Percentiles rank a stretch among this genome's conserved stretches.
Evolutionary conservation across 352 stramenopile species (phyloP).

Genomic region (Globisporangium parvum): DNA sequence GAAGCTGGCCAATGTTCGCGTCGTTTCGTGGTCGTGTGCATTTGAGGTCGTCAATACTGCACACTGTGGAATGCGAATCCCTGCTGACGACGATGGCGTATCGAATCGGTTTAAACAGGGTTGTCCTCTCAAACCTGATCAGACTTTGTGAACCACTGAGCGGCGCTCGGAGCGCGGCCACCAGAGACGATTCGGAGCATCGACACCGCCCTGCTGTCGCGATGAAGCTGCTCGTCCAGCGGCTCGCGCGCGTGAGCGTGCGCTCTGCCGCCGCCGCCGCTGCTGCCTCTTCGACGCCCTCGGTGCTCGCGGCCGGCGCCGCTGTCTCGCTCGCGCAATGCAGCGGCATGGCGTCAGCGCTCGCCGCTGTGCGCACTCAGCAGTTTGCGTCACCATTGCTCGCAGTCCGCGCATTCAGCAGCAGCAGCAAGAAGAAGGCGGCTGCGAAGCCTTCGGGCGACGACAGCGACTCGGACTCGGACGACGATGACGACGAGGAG

Average conservation of each 20-base stretch:
- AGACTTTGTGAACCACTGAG: slow-evolving; percentile 13
- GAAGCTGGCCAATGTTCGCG: neutral
- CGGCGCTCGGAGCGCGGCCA: neutral
- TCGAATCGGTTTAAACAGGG: neutral
- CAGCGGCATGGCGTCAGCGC: slow-evolving; percentile 2
- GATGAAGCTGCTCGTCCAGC: slow-evolving; percentile 21
- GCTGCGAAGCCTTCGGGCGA: slow-evolving; percentile 7
- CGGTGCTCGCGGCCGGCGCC: neutral
- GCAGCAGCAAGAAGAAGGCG: slow-evolving; percentile 16
- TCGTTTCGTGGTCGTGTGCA: neutral
- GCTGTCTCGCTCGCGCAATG: slow-evolving; percentile 10
- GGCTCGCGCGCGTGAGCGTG: slow-evolving; percentile 19
- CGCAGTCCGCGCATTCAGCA: slow-evolving; percentile 25
- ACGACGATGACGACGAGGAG: slow-evolving; percentile 23
- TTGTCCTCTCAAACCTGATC: neutral
- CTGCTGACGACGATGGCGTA: neutral
- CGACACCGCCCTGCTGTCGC: neutral
- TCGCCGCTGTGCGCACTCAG: slow-evolving; percentile 7
- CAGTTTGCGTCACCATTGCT: slow-evolving; percentile 9
- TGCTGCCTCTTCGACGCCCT: neutral
- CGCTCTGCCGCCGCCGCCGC: too few species aligned
- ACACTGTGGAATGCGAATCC: neutral
- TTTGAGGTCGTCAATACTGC: neutral
- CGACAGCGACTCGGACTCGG: slow-evolving; percentile 16
- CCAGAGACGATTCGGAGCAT: slow-evolving; percentile 7